Evolutionary conservation across 2,329 filamentous ascomycete species (phyloP).

Genomic region (Aureobasidium melanogenum): DNA sequence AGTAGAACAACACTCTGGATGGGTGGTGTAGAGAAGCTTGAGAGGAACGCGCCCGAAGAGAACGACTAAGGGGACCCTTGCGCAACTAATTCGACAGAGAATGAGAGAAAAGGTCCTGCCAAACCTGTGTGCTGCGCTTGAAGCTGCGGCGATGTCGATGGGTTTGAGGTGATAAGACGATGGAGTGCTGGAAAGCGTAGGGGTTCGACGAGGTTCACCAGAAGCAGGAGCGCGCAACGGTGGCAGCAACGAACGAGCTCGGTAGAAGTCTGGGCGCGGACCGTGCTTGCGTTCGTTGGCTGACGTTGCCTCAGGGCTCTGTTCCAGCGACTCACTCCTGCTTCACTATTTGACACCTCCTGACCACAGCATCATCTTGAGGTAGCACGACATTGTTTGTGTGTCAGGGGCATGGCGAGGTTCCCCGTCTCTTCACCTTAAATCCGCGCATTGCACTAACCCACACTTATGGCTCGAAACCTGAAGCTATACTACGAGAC

Average conservation of each 20-base stretch:
- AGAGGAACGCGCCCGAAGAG: not conserved
- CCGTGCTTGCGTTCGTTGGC: not conserved
- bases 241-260: not conserved
- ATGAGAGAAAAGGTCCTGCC: constrained; percentile 6
- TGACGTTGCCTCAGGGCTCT: too few species aligned
- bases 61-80: constrained; percentile 1
- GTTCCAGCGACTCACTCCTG: not conserved
- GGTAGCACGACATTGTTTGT: not conserved
- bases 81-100: constrained; percentile 2
- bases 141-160: not conserved
- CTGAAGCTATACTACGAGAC: not conserved
- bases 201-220: not conserved
- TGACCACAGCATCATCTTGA: not conserved
- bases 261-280: not conserved
- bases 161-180: not conserved
- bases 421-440: not conserved
- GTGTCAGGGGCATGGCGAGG: not conserved
- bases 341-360: not conserved
- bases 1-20: constrained; percentile 2
- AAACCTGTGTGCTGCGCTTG: constrained; percentile 7
- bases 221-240: not conserved
- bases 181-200: not conserved
- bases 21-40: not conserved
- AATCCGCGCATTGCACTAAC: not conserved
- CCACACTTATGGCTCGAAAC: not conserved